These are phyloP conservation scores for Penicillium palitans DNA, from an alignment of 2,329 filamentous ascomycete genomes.

Conservation along the genomic window DNA sequence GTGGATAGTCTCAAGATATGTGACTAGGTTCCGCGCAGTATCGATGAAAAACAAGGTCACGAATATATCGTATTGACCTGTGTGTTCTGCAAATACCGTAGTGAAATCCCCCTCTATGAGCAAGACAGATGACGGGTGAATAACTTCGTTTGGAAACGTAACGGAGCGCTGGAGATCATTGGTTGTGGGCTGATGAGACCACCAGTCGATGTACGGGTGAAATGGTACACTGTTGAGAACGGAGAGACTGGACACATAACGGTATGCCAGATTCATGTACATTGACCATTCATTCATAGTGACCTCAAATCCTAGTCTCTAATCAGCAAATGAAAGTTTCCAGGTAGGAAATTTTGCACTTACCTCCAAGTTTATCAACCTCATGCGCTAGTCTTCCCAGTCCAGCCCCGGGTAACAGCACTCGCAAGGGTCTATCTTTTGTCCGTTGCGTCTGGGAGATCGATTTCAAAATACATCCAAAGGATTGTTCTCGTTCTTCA, in stretches of 20 bases:
- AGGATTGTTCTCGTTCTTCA: constrained; percentile 48
- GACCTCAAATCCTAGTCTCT: constrained; percentile 49
- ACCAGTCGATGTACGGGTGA: constrained; percentile 57
- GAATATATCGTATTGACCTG: constrained; percentile 49
- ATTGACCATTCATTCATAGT: constrained; percentile 60
- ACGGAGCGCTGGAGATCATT: constrained; percentile 51
- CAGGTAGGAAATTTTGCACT: background rate
- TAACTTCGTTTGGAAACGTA: constrained; percentile 46
- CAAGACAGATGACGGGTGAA: constrained; percentile 40
- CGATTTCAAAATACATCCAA: constrained; percentile 35
- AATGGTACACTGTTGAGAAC: constrained; percentile 28
- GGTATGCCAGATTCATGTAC: constrained; percentile 58
- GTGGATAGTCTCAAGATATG: constrained; percentile 57
- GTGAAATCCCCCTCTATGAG: constrained; percentile 59
- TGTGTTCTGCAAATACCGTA: constrained; percentile 34
- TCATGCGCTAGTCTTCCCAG: constrained; percentile 56
- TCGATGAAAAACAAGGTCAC: constrained; percentile 63
- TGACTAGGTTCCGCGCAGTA: constrained; percentile 58
- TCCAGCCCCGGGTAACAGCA: constrained; percentile 56
- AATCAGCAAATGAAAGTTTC: background rate
- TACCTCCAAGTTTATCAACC: constrained; percentile 47
- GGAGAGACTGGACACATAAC: constrained; percentile 46
- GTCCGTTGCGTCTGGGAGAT: constrained; percentile 19
- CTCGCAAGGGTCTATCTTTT: constrained; percentile 31
- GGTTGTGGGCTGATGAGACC: constrained; percentile 57